These are phyloP conservation scores for Backusella mclennaniae DNA, from an alignment of 192 early-diverging fungal genomes.

Conservation along the genomic window DNA sequence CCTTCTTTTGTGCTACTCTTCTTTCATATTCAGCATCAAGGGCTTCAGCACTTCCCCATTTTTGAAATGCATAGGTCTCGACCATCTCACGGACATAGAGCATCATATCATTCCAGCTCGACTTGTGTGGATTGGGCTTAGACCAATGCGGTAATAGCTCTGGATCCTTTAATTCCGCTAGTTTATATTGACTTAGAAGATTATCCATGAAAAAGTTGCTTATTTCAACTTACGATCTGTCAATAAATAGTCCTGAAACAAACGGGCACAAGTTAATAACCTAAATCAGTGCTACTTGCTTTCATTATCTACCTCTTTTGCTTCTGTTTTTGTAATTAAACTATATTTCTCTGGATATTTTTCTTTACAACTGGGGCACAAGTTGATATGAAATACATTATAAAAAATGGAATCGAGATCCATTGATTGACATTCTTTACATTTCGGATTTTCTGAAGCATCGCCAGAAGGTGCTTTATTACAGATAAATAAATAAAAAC, in stretches of 20 bases:
- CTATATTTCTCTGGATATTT: constrained; percentile 83
- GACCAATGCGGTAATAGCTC: constrained; percentile 79
- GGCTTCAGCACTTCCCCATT: constrained; percentile 85
- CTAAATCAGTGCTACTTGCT: neutral
- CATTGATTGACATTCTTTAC: constrained; percentile 79
- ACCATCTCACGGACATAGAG: constrained; percentile 85
- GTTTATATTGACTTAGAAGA: neutral
- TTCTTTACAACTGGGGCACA: constrained; percentile 80
- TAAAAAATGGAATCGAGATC: constrained; percentile 79
- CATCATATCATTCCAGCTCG: constrained; percentile 97
- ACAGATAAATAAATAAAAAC: constrained; percentile 20
- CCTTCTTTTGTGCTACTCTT: constrained; percentile 73
- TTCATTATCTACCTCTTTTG: constrained; percentile 54
- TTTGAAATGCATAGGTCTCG: constrained; percentile 90
- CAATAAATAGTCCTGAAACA: constrained; percentile 81
- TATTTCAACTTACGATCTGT: constrained; percentile 69
- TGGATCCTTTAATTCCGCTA: constrained; percentile 79
- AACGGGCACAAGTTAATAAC: neutral
- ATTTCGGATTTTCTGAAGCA: constrained; percentile 62
- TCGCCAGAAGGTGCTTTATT: constrained; percentile 45
- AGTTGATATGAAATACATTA: constrained; percentile 67
- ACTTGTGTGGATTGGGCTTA: constrained; percentile 92
- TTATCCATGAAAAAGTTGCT: neutral
- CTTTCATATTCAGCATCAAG: constrained; percentile 88
- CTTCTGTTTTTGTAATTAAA: constrained; percentile 96